Evolutionary conservation across 2,329 filamentous ascomycete species (phyloP).

Genomic region (Paecilomyces sp.): DNA sequence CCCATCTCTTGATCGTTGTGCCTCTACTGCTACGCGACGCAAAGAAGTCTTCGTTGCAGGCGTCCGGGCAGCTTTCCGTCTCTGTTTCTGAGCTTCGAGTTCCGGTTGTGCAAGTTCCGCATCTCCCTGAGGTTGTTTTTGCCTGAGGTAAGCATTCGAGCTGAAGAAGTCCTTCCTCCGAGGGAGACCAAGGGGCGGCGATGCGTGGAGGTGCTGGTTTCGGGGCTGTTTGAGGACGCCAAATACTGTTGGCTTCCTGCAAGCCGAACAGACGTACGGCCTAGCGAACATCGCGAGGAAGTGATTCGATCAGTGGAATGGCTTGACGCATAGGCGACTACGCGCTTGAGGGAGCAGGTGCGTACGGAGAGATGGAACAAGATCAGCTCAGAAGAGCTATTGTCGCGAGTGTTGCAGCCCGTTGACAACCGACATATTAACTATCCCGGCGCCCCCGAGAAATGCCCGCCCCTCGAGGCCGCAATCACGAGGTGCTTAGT

Average conservation of each 20-base stretch:
- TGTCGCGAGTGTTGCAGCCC: background rate
- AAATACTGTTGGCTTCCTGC: conserved; percentile 19
- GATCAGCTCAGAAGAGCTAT: background rate
- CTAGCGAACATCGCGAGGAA: conserved; percentile 14
- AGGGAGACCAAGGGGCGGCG: conserved; percentile 25
- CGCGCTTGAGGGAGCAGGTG: background rate
- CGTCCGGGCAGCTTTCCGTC: conserved; percentile 43
- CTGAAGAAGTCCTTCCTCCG: conserved; percentile 60
- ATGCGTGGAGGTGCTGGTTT: conserved; percentile 27
- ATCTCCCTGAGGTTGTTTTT: conserved; percentile 20
- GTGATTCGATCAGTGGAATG: background rate
- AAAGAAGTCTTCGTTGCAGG: conserved; percentile 64
- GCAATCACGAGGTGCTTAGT: conserved; percentile 1
- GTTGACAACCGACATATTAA: background rate
- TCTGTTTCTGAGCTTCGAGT: conserved; percentile 26
- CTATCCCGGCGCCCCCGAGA: conserved; percentile 8
- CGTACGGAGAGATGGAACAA: background rate
- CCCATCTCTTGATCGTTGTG: conserved; percentile 56
- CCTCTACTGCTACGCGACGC: conserved; percentile 77
- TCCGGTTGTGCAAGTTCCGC: conserved; percentile 9
- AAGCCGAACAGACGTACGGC: conserved; percentile 22
- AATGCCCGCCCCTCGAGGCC: background rate
- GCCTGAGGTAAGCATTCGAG: conserved; percentile 51
- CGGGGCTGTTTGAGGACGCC: conserved; percentile 20
- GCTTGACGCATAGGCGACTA: background rate